Evolutionary conservation across 1,284 basidiomycete genomes (phyloP).

Genomic region (Termitomyces sp.): DNA sequence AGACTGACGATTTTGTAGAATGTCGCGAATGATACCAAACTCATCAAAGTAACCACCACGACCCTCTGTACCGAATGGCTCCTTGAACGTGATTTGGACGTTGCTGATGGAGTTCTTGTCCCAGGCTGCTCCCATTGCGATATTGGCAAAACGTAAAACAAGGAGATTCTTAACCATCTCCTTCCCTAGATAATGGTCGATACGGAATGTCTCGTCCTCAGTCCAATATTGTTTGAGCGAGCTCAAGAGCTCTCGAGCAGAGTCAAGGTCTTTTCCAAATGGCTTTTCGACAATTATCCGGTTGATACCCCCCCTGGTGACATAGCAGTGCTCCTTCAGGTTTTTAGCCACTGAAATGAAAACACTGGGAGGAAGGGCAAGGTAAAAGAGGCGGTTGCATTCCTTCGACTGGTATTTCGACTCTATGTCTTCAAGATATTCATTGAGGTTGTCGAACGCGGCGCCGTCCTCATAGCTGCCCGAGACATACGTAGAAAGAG

Average conservation of each 20-base stretch:
- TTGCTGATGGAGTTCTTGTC: slow-evolving; percentile 93
- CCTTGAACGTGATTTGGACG: slow-evolving; percentile 98
- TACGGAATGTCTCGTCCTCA: slow-evolving; percentile 96
- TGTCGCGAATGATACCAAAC: slow-evolving; percentile 95
- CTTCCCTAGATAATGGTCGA: slow-evolving; percentile 97
- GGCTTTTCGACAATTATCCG: slow-evolving; percentile 96
- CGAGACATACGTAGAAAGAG: slow-evolving; percentile 73
- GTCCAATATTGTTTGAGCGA: slow-evolving; percentile 84
- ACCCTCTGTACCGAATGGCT: slow-evolving; percentile 95
- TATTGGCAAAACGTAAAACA: slow-evolving; percentile 89
- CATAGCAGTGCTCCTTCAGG: slow-evolving; percentile 79
- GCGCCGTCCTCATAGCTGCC: slow-evolving; percentile 84
- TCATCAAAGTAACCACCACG: slow-evolving; percentile 98
- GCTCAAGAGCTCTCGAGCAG: slow-evolving; percentile 75
- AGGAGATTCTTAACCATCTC: slow-evolving; percentile 99
- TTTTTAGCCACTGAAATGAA: slow-evolving; percentile 86
- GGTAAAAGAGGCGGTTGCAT: slow-evolving; percentile 84
- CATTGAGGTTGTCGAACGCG: slow-evolving; percentile 74
- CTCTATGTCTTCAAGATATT: slow-evolving; percentile 77
- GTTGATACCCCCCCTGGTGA: slow-evolving; percentile 64
- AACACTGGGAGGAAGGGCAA: slow-evolving; percentile 91
- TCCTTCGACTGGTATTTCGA: slow-evolving; percentile 56
- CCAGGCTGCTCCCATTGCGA: slow-evolving; percentile 83
- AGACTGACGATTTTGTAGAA: slow-evolving; percentile 90
- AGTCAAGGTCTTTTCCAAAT: slow-evolving; percentile 90